Base-by-base conservation (phyloP, 768 basidiomycete genomes). In the Tylopilus vinaceipallidus region DNA sequence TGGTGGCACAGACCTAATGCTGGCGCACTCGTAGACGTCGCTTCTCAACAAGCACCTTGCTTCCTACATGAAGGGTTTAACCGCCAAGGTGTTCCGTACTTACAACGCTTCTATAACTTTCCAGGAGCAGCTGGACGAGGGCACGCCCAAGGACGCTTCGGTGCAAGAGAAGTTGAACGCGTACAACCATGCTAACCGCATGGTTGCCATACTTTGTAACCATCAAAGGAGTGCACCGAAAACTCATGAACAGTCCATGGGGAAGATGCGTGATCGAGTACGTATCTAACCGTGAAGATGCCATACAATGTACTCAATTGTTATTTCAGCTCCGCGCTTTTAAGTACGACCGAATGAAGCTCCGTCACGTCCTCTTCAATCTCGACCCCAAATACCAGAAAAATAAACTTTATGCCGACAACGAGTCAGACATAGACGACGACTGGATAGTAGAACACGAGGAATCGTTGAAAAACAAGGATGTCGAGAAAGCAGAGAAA, bases 11-110 rank as follows among this genome's bases (percentile, higher is more conserved):
- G 35, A 36, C 42, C 58, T 72, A 33, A 67, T 53, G 13, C 42
- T 48, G 47, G 45, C 26, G 7, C 44, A 12, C 10, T 46, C 10
- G 43, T 67, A 97, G 91, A 92, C 97, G 3, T 73, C 79, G 7
- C 75, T 76, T 8, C 72, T 99, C 51, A 99, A 99, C 74, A 95
- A 94, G 66, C 93, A 98, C 68, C 77, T 99, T 52, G 82, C 81
- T 38, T 82, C 80, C 24, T 93, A 95, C 68, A 99, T 98, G 97
- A 91, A 94, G 54, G 97, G 97, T 16, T 79, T 99, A 23, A 95
- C 97, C 0, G 97, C 97, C 50, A 99, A 99, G 68, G 97, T 99
- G 23, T 99, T 99, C 78, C 95, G 97, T 92, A 99, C 97, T 44
- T 99, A 90, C 75, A 99, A 99, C 63, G 97, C 97, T 20, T 98